A percentile compares a stretch with the other conserved stretches of the same genome.
Conservation (phyloP, 2,329 filamentous ascomycete species). For the Nigrospora oryzae region DNA sequence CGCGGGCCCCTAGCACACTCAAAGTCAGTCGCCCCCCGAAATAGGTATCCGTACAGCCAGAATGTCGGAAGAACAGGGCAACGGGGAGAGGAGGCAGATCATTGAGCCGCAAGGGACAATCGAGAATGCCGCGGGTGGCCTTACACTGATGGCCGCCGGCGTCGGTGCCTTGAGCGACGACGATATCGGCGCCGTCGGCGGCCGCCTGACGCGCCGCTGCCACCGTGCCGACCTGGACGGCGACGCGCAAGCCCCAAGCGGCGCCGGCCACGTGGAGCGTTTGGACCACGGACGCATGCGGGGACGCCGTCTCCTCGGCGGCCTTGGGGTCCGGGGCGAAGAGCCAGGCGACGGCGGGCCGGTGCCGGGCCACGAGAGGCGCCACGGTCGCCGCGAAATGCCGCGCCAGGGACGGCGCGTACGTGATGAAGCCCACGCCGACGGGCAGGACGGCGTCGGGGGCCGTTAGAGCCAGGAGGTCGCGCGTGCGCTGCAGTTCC, state of each 20-base stretch:
- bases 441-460: slow-evolving; percentile 9
- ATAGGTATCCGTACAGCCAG: too few species aligned
- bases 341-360: slow-evolving; percentile 2
- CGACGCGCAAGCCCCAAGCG: slow-evolving; percentile 33
- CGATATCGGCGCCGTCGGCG: slow-evolving; percentile 41
- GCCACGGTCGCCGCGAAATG: neutral
- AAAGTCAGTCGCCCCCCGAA: too few species aligned
- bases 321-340: slow-evolving; percentile 5
- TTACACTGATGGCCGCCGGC: slow-evolving; percentile 54
- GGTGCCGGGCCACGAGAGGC: neutral
- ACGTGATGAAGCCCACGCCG: slow-evolving; percentile 1
- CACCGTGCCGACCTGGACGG: slow-evolving; percentile 56
- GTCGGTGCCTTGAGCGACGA: slow-evolving; percentile 56
- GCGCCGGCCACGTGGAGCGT: neutral
- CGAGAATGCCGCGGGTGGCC: too few species aligned
- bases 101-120: too few species aligned
- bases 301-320: neutral
- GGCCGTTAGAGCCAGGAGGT: slow-evolving; percentile 14
- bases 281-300: neutral
- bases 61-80: too few species aligned
- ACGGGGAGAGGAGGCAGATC: too few species aligned
- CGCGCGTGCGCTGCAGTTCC: slow-evolving; percentile 19
- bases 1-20: slow-evolving; percentile 20
- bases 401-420: slow-evolving; percentile 6
- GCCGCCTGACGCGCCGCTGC: slow-evolving; percentile 41